Base-by-base conservation (phyloP, 352 stramenopile species). In the Phytophthora hybrid region DNA sequence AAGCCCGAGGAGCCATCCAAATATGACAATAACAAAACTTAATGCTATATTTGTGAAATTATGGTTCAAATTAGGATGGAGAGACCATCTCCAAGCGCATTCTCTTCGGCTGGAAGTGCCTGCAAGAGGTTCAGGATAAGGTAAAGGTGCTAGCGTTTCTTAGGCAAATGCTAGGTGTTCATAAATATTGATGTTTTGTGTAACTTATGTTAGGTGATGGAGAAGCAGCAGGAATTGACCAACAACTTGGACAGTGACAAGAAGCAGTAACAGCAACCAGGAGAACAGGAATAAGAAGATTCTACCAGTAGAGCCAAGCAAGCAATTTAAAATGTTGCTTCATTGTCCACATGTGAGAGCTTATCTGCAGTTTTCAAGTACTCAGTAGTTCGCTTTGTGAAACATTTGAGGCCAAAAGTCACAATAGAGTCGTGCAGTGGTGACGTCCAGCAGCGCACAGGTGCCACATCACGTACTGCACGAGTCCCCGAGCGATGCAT, bases 401-500 rank as follows among this genome's bases (percentile, higher is more conserved):
- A 31, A 31, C 29, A 31, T 31, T 31, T 31, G 29, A 31, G 29
- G 29, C 29, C 4, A 49, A 14, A 44, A 44, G 13, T 44, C 34
- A 44, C 37, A 52, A 52, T 53, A 73, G 62, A 68, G 70, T 58
- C 87, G 96, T 95, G 56, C 98, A 98, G 71, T 98, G 94, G 78
- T 97, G 59, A 99, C 98, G 65, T 98, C 97, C 29, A 99, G 78
- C 46, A 99, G 82, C 9, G 95, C 89, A 59, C 97, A 99, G 54
- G 98, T 82, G 49, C 98, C 82, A 46, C 90, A 80, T 7, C 23
- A 93, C 88, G 82, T 99, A 98, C 61, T 99, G 94, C 72, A 98
- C 93, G 7, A 99, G 74, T 6, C 80, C 83, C 73, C 0, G 80
- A 69, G 8, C 77, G 73, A 54, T 89, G 73, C 73, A 92, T 84